Percentiles rank a stretch among this genome's conserved stretches.
phyloP scores from a whole-genome alignment of 345 rosid genomes.

The Limnanthes douglasii region DNA sequence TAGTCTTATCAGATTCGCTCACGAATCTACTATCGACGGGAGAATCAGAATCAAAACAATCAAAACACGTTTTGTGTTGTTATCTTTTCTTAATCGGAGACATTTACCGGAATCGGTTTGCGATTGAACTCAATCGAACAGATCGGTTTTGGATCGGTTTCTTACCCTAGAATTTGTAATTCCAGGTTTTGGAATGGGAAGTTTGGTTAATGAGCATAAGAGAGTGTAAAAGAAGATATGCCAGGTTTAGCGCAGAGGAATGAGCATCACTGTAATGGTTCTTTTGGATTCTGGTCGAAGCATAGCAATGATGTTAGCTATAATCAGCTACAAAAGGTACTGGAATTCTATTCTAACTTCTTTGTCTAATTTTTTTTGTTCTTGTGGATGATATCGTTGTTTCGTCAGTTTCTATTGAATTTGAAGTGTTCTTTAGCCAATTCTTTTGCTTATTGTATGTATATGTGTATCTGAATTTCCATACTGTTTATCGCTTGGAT shows the following conservation, averaged over 20 bases:
- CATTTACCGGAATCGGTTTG: neutral
- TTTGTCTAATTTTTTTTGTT: neutral
- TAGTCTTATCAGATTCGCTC: neutral
- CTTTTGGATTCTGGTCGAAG: constrained; percentile 68
- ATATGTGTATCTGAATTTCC: too few relatives aligned
- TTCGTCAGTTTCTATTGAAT: constrained; percentile 1
- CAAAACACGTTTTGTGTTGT: neutral
- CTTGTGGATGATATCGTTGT: neutral
- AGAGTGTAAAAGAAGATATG: constrained; percentile 37
- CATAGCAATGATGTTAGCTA: constrained; percentile 52
- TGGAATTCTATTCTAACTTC: too few relatives aligned
- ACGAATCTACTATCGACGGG: neutral
- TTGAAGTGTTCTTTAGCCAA: neutral
- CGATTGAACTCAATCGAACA: constrained; percentile 11
- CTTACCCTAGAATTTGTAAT: neutral
- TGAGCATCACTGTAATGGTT: constrained; percentile 39
- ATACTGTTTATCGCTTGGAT: neutral
- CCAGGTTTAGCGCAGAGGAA: constrained; percentile 66
- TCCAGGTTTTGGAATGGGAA: constrained; percentile 14
- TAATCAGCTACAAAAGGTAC: constrained; percentile 78
- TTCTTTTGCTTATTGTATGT: too few relatives aligned
- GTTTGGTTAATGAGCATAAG: constrained; percentile 12
- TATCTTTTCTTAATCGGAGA: constrained; percentile 6
- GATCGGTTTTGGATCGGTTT: constrained; percentile 12
- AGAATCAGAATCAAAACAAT: neutral